Evolutionary conservation across 225 moss, liverwort and hornwort species (phyloP).

Genomic region (Climacium dendroides): DNA sequence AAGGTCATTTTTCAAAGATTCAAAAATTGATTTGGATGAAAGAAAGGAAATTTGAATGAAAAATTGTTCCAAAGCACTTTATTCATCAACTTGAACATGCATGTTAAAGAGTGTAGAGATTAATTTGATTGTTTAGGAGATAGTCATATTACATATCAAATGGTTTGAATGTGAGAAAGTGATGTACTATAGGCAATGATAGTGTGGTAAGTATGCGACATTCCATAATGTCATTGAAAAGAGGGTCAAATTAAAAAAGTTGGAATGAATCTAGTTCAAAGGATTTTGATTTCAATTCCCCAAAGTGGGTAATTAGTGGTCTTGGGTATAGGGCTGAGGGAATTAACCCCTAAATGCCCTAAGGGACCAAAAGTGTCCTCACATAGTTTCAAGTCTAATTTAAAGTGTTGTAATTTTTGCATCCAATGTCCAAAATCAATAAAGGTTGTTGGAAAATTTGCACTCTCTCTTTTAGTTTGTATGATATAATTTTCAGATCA

Average conservation of each 20-base stretch:
- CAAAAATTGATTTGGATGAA: not conserved
- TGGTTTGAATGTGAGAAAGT: not conserved
- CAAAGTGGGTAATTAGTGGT: not conserved
- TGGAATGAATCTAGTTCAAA: not conserved
- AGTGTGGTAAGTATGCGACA: not conserved
- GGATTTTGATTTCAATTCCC: not conserved
- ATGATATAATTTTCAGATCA: no score
- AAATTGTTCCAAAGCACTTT: not conserved
- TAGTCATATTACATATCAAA: not conserved
- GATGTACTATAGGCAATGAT: not conserved
- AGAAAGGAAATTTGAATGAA: fast-evolving
- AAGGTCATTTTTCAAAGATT: not conserved
- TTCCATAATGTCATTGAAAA: not conserved
- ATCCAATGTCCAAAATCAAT: no score
- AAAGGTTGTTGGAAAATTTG: no score
- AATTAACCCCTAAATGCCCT: no score
- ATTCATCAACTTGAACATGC: not conserved
- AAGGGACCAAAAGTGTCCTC: no score
- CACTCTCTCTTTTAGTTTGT: no score
- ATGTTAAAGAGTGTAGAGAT: not conserved
- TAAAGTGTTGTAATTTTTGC: no score
- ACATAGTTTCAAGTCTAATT: no score
- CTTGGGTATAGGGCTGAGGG: fast-evolving
- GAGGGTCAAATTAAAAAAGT: fast-evolving
- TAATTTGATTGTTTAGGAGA: not conserved